Evolutionary conservation across 176 grass and related monocot genomes (phyloP).

Genomic region (Musa beccarii): DNA sequence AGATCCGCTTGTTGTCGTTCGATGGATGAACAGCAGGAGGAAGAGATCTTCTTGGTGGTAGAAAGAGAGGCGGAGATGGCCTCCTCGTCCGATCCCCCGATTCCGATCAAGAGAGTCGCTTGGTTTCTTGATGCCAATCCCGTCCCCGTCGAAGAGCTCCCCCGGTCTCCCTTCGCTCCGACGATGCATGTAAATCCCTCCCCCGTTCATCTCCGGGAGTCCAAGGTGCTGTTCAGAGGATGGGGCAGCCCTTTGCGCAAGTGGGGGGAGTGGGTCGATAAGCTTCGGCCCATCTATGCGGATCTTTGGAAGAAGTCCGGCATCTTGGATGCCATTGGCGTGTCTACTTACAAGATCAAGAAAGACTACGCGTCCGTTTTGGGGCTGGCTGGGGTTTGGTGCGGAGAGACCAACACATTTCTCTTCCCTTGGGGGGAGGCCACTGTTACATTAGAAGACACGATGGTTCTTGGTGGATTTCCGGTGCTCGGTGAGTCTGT

Average conservation of each 20-base stretch:
- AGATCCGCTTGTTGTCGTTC: not conserved
- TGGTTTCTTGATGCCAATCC: conserved; percentile 29
- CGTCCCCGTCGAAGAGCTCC: not conserved
- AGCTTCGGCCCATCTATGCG: conserved; percentile 48
- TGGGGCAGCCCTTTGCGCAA: conserved; percentile 53
- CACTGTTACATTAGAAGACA: conserved; percentile 65
- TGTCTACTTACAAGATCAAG: conserved; percentile 59
- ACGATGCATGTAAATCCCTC: conserved; percentile 20
- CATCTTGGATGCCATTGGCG: conserved; percentile 53
- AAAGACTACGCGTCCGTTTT: conserved; percentile 37
- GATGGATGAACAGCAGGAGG: conserved; percentile 12
- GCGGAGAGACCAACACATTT: conserved; percentile 43
- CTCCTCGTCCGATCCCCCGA: not conserved
- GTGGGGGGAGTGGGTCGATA: conserved; percentile 74
- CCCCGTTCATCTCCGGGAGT: conserved; percentile 28
- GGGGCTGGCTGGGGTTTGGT: conserved; percentile 63
- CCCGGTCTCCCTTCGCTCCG: not conserved
- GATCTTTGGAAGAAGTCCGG: conserved; percentile 50
- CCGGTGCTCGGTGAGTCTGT: conserved; percentile 41
- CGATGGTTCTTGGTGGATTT: conserved; percentile 45
- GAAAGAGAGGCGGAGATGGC: conserved; percentile 3
- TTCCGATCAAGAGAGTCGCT: conserved; percentile 21
- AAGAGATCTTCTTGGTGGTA: conserved; percentile 11
- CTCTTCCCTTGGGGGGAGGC: conserved; percentile 89
- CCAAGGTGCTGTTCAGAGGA: conserved; percentile 59